These are phyloP conservation scores for Hortiboletus campestris DNA, from an alignment of 768 basidiomycete genomes.

Conservation along the genomic window DNA sequence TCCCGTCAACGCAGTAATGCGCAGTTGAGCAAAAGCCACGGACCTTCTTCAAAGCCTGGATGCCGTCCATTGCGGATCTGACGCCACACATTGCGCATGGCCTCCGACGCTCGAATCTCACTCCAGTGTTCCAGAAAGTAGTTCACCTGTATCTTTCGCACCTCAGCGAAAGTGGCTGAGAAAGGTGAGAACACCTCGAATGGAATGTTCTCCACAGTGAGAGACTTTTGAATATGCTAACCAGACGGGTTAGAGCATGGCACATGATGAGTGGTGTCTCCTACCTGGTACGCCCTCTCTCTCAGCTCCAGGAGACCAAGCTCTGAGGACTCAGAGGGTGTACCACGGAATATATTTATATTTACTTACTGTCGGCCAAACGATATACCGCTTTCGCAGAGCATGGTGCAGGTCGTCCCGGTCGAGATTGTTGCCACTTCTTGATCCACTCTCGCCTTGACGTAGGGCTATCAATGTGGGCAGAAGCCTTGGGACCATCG, in stretches of 20 bases:
- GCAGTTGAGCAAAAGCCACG: slow-evolving; percentile 8
- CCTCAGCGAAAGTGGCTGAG: slow-evolving; percentile 76
- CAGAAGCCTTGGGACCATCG: slow-evolving; percentile 16
- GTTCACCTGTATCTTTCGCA: slow-evolving; percentile 77
- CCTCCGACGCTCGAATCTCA: slow-evolving; percentile 77
- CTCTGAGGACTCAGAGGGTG: slow-evolving; percentile 39
- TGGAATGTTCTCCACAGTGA: slow-evolving; percentile 78
- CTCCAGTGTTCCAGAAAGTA: slow-evolving; percentile 82
- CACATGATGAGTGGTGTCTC: background rate
- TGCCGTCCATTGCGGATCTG: slow-evolving; percentile 82
- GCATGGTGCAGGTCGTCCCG: slow-evolving; percentile 65
- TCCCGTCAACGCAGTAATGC: slow-evolving; percentile 7
- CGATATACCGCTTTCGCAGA: slow-evolving; percentile 85
- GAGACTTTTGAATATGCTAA: slow-evolving; percentile 72
- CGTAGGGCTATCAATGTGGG: slow-evolving; percentile 26
- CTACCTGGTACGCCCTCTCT: slow-evolving; percentile 61
- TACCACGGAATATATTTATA: background rate
- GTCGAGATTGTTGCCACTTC: slow-evolving; percentile 61
- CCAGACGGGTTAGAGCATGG: slow-evolving; percentile 4
- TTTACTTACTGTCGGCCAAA: slow-evolving; percentile 73
- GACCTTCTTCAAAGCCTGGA: slow-evolving; percentile 86
- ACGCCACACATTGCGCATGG: slow-evolving; percentile 81
- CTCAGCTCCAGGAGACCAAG: slow-evolving; percentile 72
- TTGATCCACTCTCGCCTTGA: slow-evolving; percentile 69
- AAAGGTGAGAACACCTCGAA: slow-evolving; percentile 87